Conservation (phyloP, 345 rosid species). For the Dipteronia sinensis region DNA sequence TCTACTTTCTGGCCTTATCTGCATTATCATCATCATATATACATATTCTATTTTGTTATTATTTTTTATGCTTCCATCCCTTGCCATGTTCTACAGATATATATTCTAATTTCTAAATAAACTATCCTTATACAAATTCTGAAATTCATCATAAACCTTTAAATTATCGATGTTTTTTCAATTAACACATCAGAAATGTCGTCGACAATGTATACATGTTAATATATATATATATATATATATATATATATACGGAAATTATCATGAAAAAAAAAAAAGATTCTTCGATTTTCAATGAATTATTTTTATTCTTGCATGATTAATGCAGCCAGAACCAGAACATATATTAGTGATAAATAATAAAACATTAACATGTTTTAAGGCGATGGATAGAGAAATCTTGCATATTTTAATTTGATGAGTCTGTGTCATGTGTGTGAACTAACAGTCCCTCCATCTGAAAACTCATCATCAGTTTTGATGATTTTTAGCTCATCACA, state of each 20-base stretch:
- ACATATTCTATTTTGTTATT: background rate
- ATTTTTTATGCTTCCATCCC: background rate
- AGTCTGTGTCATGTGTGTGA: slow-evolving; percentile 10
- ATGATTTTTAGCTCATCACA: slow-evolving; percentile 13
- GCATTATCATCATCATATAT: background rate
- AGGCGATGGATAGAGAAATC: background rate
- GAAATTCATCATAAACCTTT: too few species aligned
- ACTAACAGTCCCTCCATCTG: background rate
- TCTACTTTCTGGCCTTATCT: slow-evolving; percentile 13
- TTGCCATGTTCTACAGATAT: background rate
- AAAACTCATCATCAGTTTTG: background rate
- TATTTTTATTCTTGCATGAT: too few species aligned
- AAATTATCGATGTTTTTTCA: too few species aligned
- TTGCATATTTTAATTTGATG: background rate
- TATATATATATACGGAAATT: too few species aligned
- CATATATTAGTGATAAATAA: slow-evolving; percentile 1
- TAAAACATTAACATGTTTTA: background rate
- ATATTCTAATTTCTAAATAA: background rate
- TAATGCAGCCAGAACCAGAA: background rate
- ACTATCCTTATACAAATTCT: too few species aligned
- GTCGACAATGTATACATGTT: too few species aligned
- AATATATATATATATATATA: too few species aligned
- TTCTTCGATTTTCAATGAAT: background rate
- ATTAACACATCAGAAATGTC: too few species aligned
- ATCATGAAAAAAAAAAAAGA: too few species aligned